These are phyloP conservation scores for Lasiodiplodia sp. DNA, from an alignment of 2,329 filamentous ascomycete species.

Conservation along the genomic window DNA sequence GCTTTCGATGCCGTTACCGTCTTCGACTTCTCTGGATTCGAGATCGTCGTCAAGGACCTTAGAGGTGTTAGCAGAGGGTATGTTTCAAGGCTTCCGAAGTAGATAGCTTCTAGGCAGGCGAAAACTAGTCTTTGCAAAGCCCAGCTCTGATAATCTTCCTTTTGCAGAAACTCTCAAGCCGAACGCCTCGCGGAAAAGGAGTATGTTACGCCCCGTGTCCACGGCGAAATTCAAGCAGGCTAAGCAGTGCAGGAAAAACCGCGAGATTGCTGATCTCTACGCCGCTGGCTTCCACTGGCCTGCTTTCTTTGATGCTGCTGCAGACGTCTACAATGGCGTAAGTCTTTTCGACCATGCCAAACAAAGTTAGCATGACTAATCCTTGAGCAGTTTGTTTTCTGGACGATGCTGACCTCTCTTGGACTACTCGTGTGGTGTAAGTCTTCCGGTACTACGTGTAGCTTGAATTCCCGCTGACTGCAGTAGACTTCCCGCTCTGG, in stretches of 20 bases:
- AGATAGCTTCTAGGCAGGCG: constrained; percentile 61
- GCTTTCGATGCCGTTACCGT: constrained; percentile 95
- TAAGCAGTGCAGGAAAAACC: constrained; percentile 70
- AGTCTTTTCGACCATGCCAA: constrained; percentile 40
- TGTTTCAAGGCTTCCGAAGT: constrained; percentile 93
- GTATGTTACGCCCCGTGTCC: constrained; percentile 59
- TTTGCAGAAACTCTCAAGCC: constrained; percentile 57
- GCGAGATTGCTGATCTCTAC: constrained; percentile 73
- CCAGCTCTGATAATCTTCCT: constrained; percentile 45
- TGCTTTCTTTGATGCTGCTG: constrained; percentile 78
- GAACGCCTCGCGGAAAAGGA: constrained; percentile 71
- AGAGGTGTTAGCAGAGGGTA: constrained; percentile 97
- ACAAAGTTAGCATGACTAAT: constrained; percentile 22
- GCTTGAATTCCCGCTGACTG: constrained; percentile 30
- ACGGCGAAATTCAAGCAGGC: not conserved
- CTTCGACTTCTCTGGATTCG: constrained; percentile 87
- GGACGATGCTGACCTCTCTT: constrained; percentile 90
- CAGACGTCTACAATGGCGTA: constrained; percentile 92
- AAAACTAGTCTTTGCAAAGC: constrained; percentile 42
- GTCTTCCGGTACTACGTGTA: constrained; percentile 38
- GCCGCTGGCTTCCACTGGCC: constrained; percentile 74
- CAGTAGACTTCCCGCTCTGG: constrained; percentile 89
- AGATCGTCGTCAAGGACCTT: constrained; percentile 86
- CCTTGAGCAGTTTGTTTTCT: constrained; percentile 79
- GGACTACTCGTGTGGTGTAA: constrained; percentile 93